Evolutionary conservation across 2,329 filamentous ascomycete species (phyloP).

Genomic region (Ophiostoma sp.): DNA sequence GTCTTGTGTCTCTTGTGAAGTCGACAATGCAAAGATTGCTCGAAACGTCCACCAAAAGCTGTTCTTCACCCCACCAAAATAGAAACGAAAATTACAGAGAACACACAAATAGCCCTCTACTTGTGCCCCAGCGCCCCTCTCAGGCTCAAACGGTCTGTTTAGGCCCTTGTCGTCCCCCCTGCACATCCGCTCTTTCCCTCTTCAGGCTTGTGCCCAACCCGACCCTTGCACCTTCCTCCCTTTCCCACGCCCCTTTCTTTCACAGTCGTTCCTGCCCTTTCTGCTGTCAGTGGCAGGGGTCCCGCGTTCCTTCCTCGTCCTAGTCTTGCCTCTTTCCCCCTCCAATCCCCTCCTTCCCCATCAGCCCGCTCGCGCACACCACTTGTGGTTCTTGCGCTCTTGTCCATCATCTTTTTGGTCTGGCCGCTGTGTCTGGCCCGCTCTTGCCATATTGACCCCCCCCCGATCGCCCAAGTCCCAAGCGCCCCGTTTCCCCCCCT

Average conservation of each 20-base stretch:
- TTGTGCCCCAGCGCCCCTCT: background rate
- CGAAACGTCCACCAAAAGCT: background rate
- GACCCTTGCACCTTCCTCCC: constrained; percentile 1
- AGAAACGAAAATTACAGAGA: background rate
- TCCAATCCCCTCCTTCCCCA: constrained; percentile 21
- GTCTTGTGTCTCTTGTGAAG: background rate
- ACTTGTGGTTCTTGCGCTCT: background rate
- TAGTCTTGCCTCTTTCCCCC: constrained; percentile 7
- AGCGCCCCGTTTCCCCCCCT: constrained; percentile 5
- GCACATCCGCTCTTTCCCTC: background rate
- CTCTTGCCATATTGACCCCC: background rate
- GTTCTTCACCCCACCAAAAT: background rate
- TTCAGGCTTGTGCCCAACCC: background rate
- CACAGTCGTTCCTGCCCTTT: constrained; percentile 16
- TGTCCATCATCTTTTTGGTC: background rate
- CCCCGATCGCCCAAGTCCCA: constrained; percentile 15
- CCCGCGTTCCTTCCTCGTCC: background rate
- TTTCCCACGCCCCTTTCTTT: constrained; percentile 15
- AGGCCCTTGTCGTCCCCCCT: background rate
- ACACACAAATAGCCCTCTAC: background rate
- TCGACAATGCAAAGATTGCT: background rate
- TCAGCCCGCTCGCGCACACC: background rate
- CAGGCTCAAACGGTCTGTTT: background rate
- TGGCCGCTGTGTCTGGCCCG: background rate
- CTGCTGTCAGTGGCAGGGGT: constrained; percentile 11